Percentiles rank a stretch among this genome's conserved stretches.
These are phyloP conservation scores for Colletotrichum agaves DNA, from an alignment of 2,329 filamentous ascomycete species.

Conservation along the genomic window DNA sequence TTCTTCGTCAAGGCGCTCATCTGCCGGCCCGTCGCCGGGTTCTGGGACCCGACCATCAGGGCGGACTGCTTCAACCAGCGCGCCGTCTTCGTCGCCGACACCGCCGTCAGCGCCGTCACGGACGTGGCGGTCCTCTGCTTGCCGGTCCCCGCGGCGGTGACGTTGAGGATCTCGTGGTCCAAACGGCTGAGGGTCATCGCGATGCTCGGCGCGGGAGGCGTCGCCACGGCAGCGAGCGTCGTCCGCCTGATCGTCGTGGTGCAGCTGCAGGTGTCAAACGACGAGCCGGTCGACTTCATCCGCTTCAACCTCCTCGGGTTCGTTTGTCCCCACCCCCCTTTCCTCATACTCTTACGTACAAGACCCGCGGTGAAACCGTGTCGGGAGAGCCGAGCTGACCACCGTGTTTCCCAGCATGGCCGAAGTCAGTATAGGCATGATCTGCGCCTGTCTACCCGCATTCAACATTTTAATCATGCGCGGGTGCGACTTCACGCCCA, in stretches of 20 bases:
- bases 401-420: slow-evolving; percentile 40
- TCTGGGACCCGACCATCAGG: slow-evolving; percentile 48
- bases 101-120: slow-evolving; percentile 46
- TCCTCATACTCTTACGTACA: background rate
- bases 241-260: slow-evolving; percentile 44
- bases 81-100: slow-evolving; percentile 46
- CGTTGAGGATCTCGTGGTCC: slow-evolving; percentile 44
- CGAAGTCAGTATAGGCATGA: slow-evolving; percentile 46
- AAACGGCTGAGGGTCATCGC: slow-evolving; percentile 45
- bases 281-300: slow-evolving; percentile 38
- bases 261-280: slow-evolving; percentile 39
- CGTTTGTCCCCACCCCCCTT: slow-evolving; percentile 40
- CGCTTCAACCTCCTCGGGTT: slow-evolving; percentile 30
- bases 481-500: background rate
- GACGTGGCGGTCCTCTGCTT: slow-evolving; percentile 46
- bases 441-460: slow-evolving; percentile 47
- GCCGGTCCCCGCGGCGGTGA: slow-evolving; percentile 47
- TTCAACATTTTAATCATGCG: slow-evolving; percentile 36
- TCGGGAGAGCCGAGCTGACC: background rate
- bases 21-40: slow-evolving; percentile 53
- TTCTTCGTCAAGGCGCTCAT: slow-evolving; percentile 52
- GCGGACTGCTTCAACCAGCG: slow-evolving; percentile 50
- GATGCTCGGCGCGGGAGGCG: slow-evolving; percentile 46
- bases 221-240: slow-evolving; percentile 47
- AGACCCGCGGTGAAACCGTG: background rate